Conservation (phyloP, 306 rosid genomes). For the Cotoneaster glaucophyllus region DNA sequence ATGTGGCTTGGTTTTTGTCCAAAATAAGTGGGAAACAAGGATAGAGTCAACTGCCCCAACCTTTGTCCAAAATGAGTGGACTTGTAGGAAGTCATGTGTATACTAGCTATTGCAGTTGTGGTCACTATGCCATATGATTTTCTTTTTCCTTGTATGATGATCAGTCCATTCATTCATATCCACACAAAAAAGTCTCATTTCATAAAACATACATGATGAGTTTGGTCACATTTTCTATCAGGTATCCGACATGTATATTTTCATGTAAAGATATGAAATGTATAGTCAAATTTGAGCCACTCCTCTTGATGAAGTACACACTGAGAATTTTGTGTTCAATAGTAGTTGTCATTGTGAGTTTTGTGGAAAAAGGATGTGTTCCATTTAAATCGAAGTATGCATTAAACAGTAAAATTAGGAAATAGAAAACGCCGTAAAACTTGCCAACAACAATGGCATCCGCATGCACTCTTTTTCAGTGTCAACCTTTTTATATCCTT, state of each 20-base stretch:
- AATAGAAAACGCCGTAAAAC: neutral
- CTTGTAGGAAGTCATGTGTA: neutral
- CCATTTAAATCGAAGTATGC: neutral
- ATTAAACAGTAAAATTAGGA: neutral
- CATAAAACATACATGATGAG: neutral
- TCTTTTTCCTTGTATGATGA: neutral
- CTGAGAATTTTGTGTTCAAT: neutral
- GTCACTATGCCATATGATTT: slow-evolving; percentile 14
- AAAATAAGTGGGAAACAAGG: slow-evolving; percentile 44
- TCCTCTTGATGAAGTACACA: neutral
- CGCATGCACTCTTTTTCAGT: neutral
- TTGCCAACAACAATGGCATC: neutral
- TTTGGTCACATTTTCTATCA: too few relatives aligned
- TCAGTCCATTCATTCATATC: neutral
- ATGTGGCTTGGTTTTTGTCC: slow-evolving; percentile 22
- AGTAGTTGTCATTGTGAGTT: neutral
- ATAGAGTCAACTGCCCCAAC: slow-evolving; percentile 35
- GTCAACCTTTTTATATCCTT: neutral
- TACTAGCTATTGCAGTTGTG: slow-evolving; percentile 1
- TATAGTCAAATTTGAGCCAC: neutral
- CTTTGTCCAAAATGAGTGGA: slow-evolving; percentile 5
- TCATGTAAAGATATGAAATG: neutral
- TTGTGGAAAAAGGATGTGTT: neutral
- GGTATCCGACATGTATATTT: neutral
- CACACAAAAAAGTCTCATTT: neutral